Evolutionary conservation across 139 green algal species (phyloP).

Genomic region (Picochlorum sp.): DNA sequence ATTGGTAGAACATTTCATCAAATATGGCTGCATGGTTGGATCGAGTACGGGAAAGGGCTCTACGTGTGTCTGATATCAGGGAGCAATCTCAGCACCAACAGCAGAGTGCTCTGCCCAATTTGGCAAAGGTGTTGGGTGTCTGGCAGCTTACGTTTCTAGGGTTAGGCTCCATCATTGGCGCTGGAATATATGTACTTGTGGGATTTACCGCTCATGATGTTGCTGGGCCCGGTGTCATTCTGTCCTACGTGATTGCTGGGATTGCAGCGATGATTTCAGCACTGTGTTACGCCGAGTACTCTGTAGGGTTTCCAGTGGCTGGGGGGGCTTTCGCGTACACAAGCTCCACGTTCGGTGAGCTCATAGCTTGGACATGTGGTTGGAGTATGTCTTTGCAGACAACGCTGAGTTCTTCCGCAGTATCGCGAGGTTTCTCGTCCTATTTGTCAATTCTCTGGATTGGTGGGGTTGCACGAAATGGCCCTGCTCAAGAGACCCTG

Average conservation of each 20-base stretch:
- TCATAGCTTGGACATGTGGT: conserved; percentile 59
- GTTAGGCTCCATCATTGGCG: conserved; percentile 75
- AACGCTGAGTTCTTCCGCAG: conserved; percentile 60
- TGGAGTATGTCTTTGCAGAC: conserved; percentile 83
- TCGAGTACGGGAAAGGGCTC: background rate
- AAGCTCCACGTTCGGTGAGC: conserved; percentile 64
- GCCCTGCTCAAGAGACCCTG: conserved; percentile 36
- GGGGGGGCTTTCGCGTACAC: conserved; percentile 82
- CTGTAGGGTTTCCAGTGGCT: conserved; percentile 56
- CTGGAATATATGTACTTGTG: conserved; percentile 83
- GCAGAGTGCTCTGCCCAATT: background rate
- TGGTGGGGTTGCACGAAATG: conserved; percentile 6
- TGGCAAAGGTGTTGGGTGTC: conserved; percentile 11
- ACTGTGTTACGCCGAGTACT: conserved; percentile 82
- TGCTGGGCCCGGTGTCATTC: conserved; percentile 46
- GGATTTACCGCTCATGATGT: conserved; percentile 59
- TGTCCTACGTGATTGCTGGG: conserved; percentile 52
- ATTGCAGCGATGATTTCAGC: conserved; percentile 67
- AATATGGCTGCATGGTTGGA: background rate
- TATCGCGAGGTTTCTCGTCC: conserved; percentile 72
- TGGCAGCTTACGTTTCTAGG: conserved; percentile 54
- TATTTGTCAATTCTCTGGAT: conserved; percentile 49
- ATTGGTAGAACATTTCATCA: too few relatives aligned
- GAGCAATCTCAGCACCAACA: background rate
- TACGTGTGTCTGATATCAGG: background rate